Percentiles rank a stretch among this genome's conserved stretches.
phyloP scores from a whole-genome alignment of 1,139 yeast genomes.

The Taiozyma sp. region DNA sequence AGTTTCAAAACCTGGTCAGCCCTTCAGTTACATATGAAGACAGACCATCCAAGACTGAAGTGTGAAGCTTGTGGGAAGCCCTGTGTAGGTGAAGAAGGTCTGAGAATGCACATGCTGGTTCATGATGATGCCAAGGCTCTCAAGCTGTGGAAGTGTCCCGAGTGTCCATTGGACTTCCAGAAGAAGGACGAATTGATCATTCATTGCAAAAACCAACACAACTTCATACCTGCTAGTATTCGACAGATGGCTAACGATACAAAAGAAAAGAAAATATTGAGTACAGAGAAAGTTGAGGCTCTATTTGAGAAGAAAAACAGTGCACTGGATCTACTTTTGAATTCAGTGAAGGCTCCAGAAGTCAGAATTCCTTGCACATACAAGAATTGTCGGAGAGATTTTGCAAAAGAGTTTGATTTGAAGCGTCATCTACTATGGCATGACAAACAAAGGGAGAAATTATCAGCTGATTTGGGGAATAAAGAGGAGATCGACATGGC shows the following conservation, averaged over 20 bases:
- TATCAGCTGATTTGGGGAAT: neutral
- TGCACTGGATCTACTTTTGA: conserved; percentile 30
- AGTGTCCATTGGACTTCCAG: conserved; percentile 39
- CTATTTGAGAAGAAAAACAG: conserved; percentile 8
- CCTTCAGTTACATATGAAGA: conserved; percentile 65
- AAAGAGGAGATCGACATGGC: neutral
- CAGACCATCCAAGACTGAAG: conserved; percentile 65
- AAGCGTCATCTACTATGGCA: conserved; percentile 56
- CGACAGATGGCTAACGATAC: conserved; percentile 1
- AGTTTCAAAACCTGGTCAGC: conserved; percentile 75
- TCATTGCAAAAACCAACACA: conserved; percentile 40
- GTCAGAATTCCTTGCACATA: conserved; percentile 42
- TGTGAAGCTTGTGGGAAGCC: conserved; percentile 69
- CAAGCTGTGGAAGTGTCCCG: conserved; percentile 60
- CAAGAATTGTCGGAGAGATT: conserved; percentile 42
- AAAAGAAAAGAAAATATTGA: neutral
- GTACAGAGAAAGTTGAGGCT: conserved; percentile 18
- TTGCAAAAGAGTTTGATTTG: conserved; percentile 44
- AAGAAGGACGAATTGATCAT: conserved; percentile 39
- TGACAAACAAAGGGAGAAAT: conserved; percentile 28
- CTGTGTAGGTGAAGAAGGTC: conserved; percentile 70
- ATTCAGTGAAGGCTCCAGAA: conserved; percentile 34
- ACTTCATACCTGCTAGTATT: conserved; percentile 17
- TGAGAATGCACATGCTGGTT: conserved; percentile 68
- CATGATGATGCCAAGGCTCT: conserved; percentile 40